These are phyloP conservation scores for Stachybotrys echinatus DNA, from an alignment of 2,329 filamentous ascomycete species.

Conservation along the genomic window DNA sequence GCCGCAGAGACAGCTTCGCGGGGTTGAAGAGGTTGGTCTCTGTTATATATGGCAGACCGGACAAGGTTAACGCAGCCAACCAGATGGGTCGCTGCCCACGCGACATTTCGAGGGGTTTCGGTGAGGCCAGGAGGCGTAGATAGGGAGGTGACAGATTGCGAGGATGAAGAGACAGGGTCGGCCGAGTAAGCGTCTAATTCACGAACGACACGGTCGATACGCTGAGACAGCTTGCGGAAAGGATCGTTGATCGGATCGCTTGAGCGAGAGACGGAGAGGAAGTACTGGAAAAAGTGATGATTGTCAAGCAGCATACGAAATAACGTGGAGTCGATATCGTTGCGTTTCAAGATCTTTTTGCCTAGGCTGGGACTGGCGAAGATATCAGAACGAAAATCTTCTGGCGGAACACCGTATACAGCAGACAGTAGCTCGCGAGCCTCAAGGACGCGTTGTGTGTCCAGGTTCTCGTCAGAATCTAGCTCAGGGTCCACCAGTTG, in stretches of 20 bases:
- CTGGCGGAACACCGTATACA: slow-evolving; percentile 30
- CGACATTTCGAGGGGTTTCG: slow-evolving; percentile 32
- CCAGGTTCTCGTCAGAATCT: slow-evolving; percentile 20
- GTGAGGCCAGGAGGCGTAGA: slow-evolving; percentile 3
- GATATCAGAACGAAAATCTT: slow-evolving; percentile 42
- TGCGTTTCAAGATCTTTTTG: slow-evolving; percentile 31
- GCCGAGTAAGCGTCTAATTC: slow-evolving; percentile 31
- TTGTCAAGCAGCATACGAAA: slow-evolving; percentile 50
- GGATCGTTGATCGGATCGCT: slow-evolving; percentile 38
- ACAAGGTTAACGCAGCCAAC: slow-evolving; percentile 36
- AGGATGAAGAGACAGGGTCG: not conserved
- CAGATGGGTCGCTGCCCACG: slow-evolving; percentile 46
- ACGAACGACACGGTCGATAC: slow-evolving; percentile 40
- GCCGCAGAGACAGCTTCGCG: slow-evolving; percentile 40
- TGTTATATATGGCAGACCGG: slow-evolving; percentile 31
- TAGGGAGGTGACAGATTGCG: not conserved
- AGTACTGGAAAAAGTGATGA: slow-evolving; percentile 49
- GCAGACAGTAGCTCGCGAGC: slow-evolving; percentile 46
- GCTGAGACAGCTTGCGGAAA: slow-evolving; percentile 43
- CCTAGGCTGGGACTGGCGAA: slow-evolving; percentile 24
- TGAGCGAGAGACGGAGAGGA: slow-evolving; percentile 39
- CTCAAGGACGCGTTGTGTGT: slow-evolving; percentile 38
- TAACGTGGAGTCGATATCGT: slow-evolving; percentile 45
- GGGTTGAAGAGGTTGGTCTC: slow-evolving; percentile 27
- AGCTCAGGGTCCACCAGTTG: slow-evolving; percentile 29